Base-by-base conservation (phyloP, 164 flowering plant species). In the Cinnamomum chago region DNA sequence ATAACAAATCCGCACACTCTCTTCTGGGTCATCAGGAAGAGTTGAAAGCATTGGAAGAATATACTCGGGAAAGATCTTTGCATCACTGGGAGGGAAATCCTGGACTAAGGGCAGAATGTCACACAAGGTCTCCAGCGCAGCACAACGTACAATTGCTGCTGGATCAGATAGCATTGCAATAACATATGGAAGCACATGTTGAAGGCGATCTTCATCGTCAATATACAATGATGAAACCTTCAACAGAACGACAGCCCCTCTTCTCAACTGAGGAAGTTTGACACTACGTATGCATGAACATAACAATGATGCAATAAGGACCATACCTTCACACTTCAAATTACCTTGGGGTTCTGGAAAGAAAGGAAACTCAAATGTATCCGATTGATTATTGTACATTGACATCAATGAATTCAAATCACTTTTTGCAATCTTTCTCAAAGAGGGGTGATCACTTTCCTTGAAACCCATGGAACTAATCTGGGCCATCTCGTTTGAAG, bases 1-100 rank as follows among this genome's bases (percentile, higher is more conserved):
- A 82, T 94, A 94, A 83, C 97, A 96, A 22, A 96, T 90, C 81
- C 99, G 85, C 72, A 96, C 98, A 86, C 93, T 96, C 84, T 96
- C 99, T 81, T 96, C 99, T 18, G 97, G 89, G 81, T 96, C 99
- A 87, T 96, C 99, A 72, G 99, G 99, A 81, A 96, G 90, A 90
- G 85, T 92, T 58, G 99, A 96, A 71, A 96, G 95, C 99, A 96
- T 96, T 0, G 99, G 99, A 69, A 96, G 88, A 77, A 96, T 94
- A 79, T 94, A 96, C 78, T 92, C 98, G 0, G 99, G 98, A 80
- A 96, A 96, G 20, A 96, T 91, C 81, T 96, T 96, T 28, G 99
- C 98, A 87, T 96, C 99, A 84, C 99, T 94, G 1, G 98, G 99
- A 79, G 99, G 97, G 72, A 96, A 96, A 76, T 94, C 97, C 52